Evolutionary conservation across 2,329 filamentous ascomycete genomes (phyloP).

Genomic region (Penicillium sp.): DNA sequence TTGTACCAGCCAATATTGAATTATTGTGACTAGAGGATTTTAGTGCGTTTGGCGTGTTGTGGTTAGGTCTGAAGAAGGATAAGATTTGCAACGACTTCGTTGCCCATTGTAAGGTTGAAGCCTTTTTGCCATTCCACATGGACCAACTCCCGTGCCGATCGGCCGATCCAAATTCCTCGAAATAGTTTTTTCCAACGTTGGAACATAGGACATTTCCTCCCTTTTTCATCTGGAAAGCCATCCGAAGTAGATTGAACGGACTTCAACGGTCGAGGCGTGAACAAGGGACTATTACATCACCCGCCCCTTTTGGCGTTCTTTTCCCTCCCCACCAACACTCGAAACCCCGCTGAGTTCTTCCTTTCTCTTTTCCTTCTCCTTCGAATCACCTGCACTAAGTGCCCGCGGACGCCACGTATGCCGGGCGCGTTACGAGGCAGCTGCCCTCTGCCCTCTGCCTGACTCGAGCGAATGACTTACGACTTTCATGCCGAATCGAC

Average conservation of each 20-base stretch:
- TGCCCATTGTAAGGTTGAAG: background rate
- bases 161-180: slow-evolving; percentile 9
- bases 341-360: slow-evolving; percentile 5
- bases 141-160: slow-evolving; percentile 15
- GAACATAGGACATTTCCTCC: background rate
- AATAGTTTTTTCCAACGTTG: background rate
- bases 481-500: slow-evolving; percentile 22
- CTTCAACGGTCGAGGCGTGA: background rate
- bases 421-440: slow-evolving; percentile 36
- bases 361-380: slow-evolving; percentile 7
- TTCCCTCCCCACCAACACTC: slow-evolving; percentile 8
- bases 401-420: slow-evolving; percentile 28
- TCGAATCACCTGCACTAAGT: slow-evolving; percentile 15
- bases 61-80: background rate
- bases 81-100: background rate
- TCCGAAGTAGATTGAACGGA: background rate
- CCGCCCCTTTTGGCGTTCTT: slow-evolving; percentile 12
- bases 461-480: slow-evolving; percentile 29
- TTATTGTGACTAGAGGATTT: background rate
- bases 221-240: background rate
- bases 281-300: slow-evolving; percentile 10
- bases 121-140: slow-evolving; percentile 6
- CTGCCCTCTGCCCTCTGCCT: slow-evolving; percentile 32
- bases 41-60: background rate
- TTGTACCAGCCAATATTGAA: background rate